Evolutionary conservation across 768 basidiomycete genomes (phyloP), one percentile per base, ranked within the genome.

Genomic region (Psilocybe cubensis): DNA sequence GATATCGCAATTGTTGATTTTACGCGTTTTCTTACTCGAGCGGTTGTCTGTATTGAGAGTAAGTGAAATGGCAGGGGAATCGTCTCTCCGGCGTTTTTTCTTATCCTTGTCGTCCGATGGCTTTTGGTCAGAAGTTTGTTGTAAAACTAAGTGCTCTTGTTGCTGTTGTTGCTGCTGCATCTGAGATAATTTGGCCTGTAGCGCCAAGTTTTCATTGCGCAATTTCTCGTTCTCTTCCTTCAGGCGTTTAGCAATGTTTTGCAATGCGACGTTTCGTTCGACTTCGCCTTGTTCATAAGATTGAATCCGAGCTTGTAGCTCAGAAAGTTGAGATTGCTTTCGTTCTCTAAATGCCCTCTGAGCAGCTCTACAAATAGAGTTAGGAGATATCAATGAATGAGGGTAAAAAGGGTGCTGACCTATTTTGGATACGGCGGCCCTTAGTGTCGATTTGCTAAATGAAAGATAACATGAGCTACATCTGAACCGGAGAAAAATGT

Each of bases 241-340:
- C 56, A 91, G 80, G 28, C 86, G 84, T 73, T 92, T 93, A 12
- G 91, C 91, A 52, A 92, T 83, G 52, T 80, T 85, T 72, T 94
- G 93, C 20, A 95, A 76, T 44, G 91, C 90, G 48, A 94, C 84
- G 66, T 90, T 93, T 54, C 91, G 86, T 69, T 94, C 90, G 24
- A 93, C 86, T 68, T 94, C 92, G n/a, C 93, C 93, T 68, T 92
- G 90, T 69, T 95, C 92, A 64, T 93, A 94, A 18, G 84, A 83
- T 60, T 90, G 87, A 49, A 95, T 78, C 45, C 92, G 89, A 48
- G 92, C 88, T 72, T 95, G 92, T 31, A 95, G 82, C 60, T 94
- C 92, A 8, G 90, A 86, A 31, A 95, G 87, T 66, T 94, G 92
- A 3, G 89, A 86, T 68, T 94, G 92, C 73, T 92, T 94, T 58